phyloP scores from a whole-genome alignment of 1,284 basidiomycete species.

The Hemileia vastatrix region DNA sequence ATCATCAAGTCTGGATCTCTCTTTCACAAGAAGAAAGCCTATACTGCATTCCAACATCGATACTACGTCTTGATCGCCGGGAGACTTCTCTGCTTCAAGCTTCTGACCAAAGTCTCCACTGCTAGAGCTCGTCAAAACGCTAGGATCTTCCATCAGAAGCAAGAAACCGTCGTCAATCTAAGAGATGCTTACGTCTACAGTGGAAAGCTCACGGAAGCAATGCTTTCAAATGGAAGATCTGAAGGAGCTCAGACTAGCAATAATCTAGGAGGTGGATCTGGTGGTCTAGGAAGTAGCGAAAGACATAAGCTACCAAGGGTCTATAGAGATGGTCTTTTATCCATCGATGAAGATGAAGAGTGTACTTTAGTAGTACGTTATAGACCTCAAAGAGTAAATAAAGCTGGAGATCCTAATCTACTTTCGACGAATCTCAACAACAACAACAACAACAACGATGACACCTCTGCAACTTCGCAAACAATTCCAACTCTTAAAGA shows the following conservation, averaged over 20 bases:
- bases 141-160: slow-evolving; percentile 38
- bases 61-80: slow-evolving; percentile 38
- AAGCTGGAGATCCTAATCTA: slow-evolving; percentile 26
- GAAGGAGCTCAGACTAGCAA: slow-evolving; percentile 7
- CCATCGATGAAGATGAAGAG: slow-evolving; percentile 39
- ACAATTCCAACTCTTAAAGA: slow-evolving; percentile 53
- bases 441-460: background rate
- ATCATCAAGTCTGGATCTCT: slow-evolving; percentile 61
- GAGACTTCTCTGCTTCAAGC: slow-evolving; percentile 36
- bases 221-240: slow-evolving; percentile 22
- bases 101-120: slow-evolving; percentile 34
- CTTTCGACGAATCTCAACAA: background rate
- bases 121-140: slow-evolving; percentile 40
- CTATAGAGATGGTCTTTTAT: slow-evolving; percentile 37
- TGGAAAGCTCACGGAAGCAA: slow-evolving; percentile 35
- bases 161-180: slow-evolving; percentile 37
- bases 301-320: slow-evolving; percentile 34
- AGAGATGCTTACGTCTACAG: slow-evolving; percentile 42
- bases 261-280: background rate
- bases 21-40: slow-evolving; percentile 60
- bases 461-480: slow-evolving; percentile 16
- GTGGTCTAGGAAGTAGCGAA: background rate
- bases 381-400: slow-evolving; percentile 31
- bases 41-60: slow-evolving; percentile 30
- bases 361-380: slow-evolving; percentile 42